Evolutionary conservation across 495 filamentous ascomycete genomes (phyloP), one percentile per base, ranked within the genome.

Genomic region (Hyaloscypha bicolor): DNA sequence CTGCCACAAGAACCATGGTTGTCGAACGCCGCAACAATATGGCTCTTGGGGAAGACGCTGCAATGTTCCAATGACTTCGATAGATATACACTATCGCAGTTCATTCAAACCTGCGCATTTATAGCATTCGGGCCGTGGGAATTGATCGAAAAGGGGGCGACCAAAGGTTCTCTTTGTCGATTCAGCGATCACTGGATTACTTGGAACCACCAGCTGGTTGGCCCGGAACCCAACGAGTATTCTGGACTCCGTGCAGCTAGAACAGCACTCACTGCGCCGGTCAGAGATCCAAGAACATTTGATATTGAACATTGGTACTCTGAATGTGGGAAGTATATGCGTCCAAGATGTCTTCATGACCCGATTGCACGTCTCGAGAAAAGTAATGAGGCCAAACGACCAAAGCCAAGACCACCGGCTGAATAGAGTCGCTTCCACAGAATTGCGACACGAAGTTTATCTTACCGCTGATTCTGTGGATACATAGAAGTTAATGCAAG

Each of bases 131-230:
- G 67, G 21, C 67, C 63, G 22, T 69, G 67, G 67, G 45, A 16
- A 45, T n/a, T 42, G 9, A 66, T 71, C 55, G 69, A 71, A 35
- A 58, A 31, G 30, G 52, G 55, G 16, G 48, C 65, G 2, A 48
- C 64, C 16, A n/a, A 51, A 21, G 48, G 57, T 31, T 51, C 69
- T 22, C 25, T 71, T 6, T 58, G 57, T n/a, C 69, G 57, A 39
- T 71, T 71, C 59, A 63, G 45, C 21, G 48, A 71, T 59, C 69
- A 71, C 32, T 71, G 69, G 69, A 65, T 71, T 22, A 65, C 65
- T 12, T 71, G 67, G 67, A 69, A 69, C 63, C 30, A 30, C 53
- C 58, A 30, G 6, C 55, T 65, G 6, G 55, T 53, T 45, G 63
- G 63, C n/a, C n/a, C 16, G 1, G 53, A 32, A 32, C 19, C 9